Conservation (phyloP, 1,284 basidiomycete species). For the Ustilago cynodontis region DNA sequence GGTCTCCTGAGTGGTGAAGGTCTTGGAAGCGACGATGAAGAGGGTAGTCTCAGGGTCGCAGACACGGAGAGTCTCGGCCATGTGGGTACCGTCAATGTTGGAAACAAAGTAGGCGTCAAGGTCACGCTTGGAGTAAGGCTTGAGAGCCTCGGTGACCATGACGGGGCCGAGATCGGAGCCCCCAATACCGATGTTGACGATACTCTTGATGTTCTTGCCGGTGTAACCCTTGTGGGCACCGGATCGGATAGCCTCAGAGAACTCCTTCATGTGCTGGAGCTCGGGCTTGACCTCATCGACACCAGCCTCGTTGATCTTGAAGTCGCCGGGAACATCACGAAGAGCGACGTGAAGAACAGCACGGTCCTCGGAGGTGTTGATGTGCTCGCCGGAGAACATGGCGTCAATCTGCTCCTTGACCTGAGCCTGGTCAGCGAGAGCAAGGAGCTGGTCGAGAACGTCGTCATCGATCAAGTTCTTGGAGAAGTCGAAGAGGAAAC, state of each 20-base stretch:
- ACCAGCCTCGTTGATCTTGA: conserved; percentile 81
- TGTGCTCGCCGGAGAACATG: conserved; percentile 95
- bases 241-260: conserved; percentile 85
- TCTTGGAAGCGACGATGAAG: conserved; percentile 98
- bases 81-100: conserved; percentile 98
- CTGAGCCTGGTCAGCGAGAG: conserved; percentile 85
- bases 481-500: conserved; percentile 93
- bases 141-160: conserved; percentile 98
- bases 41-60: conserved; percentile 93
- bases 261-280: conserved; percentile 89
- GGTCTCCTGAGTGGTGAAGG: conserved; percentile 99
- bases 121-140: conserved; percentile 90
- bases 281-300: conserved; percentile 86
- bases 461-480: conserved; percentile 94
- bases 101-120: conserved; percentile 90
- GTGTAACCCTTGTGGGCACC: conserved; percentile 97
- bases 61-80: conserved; percentile 85
- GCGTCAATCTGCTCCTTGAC: conserved; percentile 88
- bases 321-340: conserved; percentile 80
- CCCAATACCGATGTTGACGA: conserved; percentile 99
- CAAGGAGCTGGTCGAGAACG: conserved; percentile 78
- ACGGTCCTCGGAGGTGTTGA: conserved; percentile 97
- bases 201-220: conserved; percentile 90
- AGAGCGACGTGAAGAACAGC: conserved; percentile 95
- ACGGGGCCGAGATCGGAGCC: conserved; percentile 97